phyloP scores from a whole-genome alignment of 768 basidiomycete genomes.

The Goffeauzyma gilvescens region DNA sequence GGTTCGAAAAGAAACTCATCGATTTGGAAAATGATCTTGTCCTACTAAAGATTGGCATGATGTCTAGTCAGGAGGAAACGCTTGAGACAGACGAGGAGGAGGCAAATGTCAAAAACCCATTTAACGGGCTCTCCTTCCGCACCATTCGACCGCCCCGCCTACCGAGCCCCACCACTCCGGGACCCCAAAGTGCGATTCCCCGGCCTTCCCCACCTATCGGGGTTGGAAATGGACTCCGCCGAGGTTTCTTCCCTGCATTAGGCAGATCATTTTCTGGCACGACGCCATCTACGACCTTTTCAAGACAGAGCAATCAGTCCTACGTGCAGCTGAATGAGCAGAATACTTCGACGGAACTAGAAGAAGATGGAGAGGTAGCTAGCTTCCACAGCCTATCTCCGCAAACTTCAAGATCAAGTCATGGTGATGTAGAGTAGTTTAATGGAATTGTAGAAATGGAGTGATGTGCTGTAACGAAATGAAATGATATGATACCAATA shows the following conservation, averaged over 20 bases:
- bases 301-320: too few relatives aligned
- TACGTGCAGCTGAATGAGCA: too few relatives aligned
- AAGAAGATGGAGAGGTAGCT: too few relatives aligned
- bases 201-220: too few relatives aligned
- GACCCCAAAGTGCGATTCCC: not conserved
- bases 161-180: not conserved
- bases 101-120: constrained; percentile 2
- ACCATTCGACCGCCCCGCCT: constrained; percentile 3
- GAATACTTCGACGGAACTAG: too few relatives aligned
- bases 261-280: constrained; percentile 7
- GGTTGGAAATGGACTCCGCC: constrained; percentile 5
- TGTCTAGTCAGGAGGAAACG: constrained; percentile 5
- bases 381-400: too few relatives aligned
- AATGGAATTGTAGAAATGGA: too few relatives aligned
- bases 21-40: constrained; percentile 26
- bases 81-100: not conserved
- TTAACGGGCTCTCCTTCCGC: not conserved
- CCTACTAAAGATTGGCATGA: constrained; percentile 19
- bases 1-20: constrained; percentile 15
- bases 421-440: too few relatives aligned
- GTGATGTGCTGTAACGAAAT: too few relatives aligned
- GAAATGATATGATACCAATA: too few relatives aligned
- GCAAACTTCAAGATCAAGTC: too few relatives aligned
- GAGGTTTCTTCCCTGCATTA: constrained; percentile 10
- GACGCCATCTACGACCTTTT: too few relatives aligned